phyloP scores from a whole-genome alignment of 2,329 filamentous ascomycete genomes.

The Cytospora chrysosperma region DNA sequence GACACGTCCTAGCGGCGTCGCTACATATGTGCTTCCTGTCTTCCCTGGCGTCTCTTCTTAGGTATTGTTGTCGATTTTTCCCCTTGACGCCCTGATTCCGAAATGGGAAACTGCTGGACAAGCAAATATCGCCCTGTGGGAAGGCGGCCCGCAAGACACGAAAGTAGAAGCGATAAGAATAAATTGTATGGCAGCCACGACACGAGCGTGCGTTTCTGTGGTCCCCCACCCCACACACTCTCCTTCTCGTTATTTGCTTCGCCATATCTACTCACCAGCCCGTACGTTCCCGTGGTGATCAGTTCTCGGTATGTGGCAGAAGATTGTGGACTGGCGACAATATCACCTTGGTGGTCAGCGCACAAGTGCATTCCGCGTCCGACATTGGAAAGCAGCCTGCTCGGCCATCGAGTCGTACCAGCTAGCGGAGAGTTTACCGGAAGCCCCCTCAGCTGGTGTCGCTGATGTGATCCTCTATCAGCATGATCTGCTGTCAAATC shows the following conservation, averaged over 20 bases:
- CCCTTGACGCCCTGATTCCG: background rate
- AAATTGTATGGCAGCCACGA: background rate
- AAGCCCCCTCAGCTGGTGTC: background rate
- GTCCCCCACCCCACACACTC: no score
- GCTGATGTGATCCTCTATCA: slow-evolving; percentile 15
- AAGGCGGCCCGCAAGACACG: background rate
- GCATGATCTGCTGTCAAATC: background rate
- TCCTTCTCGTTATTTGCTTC: background rate
- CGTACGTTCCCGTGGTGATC: background rate
- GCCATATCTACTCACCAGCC: background rate
- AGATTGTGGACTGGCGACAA: background rate
- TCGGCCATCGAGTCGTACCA: background rate
- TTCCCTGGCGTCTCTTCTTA: background rate
- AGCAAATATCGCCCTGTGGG: slow-evolving; percentile 14
- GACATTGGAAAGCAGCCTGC: background rate
- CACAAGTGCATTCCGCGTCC: background rate
- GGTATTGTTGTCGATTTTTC: no score
- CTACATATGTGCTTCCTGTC: background rate
- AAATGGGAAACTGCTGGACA: slow-evolving; percentile 13
- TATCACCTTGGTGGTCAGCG: background rate
- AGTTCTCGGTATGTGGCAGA: background rate
- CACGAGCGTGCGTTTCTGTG: background rate
- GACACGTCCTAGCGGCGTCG: background rate
- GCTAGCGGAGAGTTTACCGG: background rate
- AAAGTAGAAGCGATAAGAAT: background rate